Conservation (phyloP, 2,329 filamentous ascomycete species). For the Neonectria neomacrospora region DNA sequence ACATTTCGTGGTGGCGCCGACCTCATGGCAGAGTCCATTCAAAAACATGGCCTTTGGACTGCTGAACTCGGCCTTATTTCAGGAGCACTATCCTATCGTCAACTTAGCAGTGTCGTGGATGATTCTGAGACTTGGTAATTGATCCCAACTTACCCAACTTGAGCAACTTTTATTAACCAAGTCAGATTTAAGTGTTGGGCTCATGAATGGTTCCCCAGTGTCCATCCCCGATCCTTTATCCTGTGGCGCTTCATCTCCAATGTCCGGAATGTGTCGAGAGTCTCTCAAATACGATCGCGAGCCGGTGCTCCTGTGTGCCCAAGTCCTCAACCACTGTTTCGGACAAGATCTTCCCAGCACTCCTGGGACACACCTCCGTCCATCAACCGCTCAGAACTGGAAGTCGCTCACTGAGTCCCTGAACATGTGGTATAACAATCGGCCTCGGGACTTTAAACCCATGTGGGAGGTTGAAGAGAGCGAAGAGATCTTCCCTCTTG, state of each 20-base stretch:
- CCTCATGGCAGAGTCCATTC: slow-evolving; percentile 37
- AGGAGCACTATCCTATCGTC: slow-evolving; percentile 29
- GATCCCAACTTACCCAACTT: neutral
- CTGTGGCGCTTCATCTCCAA: slow-evolving; percentile 32
- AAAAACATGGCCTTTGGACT: slow-evolving; percentile 27
- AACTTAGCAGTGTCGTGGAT: slow-evolving; percentile 40
- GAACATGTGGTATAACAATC: slow-evolving; percentile 47
- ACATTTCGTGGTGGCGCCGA: slow-evolving; percentile 32
- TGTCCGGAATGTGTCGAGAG: slow-evolving; percentile 31
- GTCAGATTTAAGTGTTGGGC: slow-evolving; percentile 44
- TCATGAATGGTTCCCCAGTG: slow-evolving; percentile 43
- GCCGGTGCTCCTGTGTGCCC: slow-evolving; percentile 48
- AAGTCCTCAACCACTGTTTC: slow-evolving; percentile 50
- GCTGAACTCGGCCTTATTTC: slow-evolving; percentile 29
- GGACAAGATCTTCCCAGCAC: slow-evolving; percentile 24
- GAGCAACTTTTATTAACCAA: neutral
- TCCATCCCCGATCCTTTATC: slow-evolving; percentile 41
- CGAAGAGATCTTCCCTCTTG: slow-evolving; percentile 47
- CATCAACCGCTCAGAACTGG: slow-evolving; percentile 45
- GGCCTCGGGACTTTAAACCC: slow-evolving; percentile 48
- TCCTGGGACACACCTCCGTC: slow-evolving; percentile 22
- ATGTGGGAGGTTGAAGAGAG: slow-evolving; percentile 48
- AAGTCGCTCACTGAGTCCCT: slow-evolving; percentile 47
- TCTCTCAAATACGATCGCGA: slow-evolving; percentile 39
- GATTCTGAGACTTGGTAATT: slow-evolving; percentile 43